phyloP scores from a whole-genome alignment of 192 early-diverging fungal species.

The Rhizoclosmatium sp. region DNA sequence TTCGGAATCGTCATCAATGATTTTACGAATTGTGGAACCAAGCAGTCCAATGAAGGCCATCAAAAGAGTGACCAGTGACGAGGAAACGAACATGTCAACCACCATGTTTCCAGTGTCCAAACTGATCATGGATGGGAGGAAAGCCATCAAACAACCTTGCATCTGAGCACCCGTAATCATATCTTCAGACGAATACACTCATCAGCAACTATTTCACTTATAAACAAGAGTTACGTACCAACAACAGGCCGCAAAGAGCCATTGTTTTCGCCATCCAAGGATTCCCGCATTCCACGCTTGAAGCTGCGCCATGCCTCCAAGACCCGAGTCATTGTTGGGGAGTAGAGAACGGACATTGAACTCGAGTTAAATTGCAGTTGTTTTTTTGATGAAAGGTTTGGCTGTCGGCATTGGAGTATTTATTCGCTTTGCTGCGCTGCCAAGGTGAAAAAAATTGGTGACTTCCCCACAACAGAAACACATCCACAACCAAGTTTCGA shows the following conservation, averaged over 20 bases:
- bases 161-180: constrained; percentile 32
- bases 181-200: neutral
- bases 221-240: neutral
- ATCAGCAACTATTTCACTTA: neutral
- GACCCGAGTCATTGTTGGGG: too few species aligned
- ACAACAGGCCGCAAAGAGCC: constrained; percentile 26
- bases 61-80: constrained; percentile 37
- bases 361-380: too few species aligned
- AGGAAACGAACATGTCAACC: constrained; percentile 53
- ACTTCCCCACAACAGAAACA: too few species aligned
- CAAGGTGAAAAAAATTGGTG: too few species aligned
- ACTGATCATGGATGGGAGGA: constrained; percentile 16
- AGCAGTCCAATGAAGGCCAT: constrained; percentile 39
- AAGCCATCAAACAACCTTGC: constrained; percentile 39
- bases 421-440: too few species aligned
- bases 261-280: constrained; percentile 26
- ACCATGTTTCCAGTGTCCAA: constrained; percentile 49
- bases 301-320: constrained; percentile 3
- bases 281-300: constrained; percentile 26
- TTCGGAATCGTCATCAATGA: constrained; percentile 32
- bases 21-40: constrained; percentile 34
- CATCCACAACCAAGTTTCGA: too few species aligned
- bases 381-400: too few species aligned
- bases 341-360: too few species aligned
- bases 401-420: too few species aligned